Evolutionary conservation across 495 filamentous ascomycete species (phyloP), one percentile per base, ranked within the genome.

Genomic region (Bombardia bombarda): DNA sequence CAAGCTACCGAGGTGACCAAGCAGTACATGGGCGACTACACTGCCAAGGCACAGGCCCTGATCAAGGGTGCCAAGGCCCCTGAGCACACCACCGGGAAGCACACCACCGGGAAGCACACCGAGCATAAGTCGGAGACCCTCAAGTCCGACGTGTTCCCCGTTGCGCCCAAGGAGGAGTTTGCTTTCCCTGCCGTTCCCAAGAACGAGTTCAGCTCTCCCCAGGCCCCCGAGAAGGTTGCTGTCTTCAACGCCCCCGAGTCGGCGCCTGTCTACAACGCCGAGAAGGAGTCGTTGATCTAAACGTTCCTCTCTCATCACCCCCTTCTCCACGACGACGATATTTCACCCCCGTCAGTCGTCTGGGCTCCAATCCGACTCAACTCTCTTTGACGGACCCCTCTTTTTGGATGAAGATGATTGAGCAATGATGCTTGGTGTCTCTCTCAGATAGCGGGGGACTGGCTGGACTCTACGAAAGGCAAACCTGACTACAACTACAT

Each of bases 21-120:
- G 71, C 75, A 84, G 49, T 88, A 90, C 56, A 76, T 87, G 52
- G 82, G 79, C 38, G 85, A 93, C 54, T 90, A 92, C 63, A 82
- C 84, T 42, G 69, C 77, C 60, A 92, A 92, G 73, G 90, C 88
- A 43, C 83, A 89, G 61, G 78, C 78, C 42, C 77, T 87, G 63
- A 51, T 74, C 56, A 61, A 69, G 61, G 53, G 70, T 51, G 49
- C 42, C 21, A 42, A 69, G 65, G 57, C 73, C 61, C 51, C 68
- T 50, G 66, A 60, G 40, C 63, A 60, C 50, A 68, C 63, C 53
- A 43, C 54, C 20, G 46, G 14, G 9, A 28, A 28, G 26, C 26
- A 28, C 26, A 28, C 26, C 3, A 13, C 9, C 9, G 9, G 9
- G 26, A 5, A 10, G 24, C 26, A 34, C 12, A 17, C 34, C 18